Base-by-base conservation (phyloP, 2,329 filamentous ascomycete species). In the Aspergillus sp. region DNA sequence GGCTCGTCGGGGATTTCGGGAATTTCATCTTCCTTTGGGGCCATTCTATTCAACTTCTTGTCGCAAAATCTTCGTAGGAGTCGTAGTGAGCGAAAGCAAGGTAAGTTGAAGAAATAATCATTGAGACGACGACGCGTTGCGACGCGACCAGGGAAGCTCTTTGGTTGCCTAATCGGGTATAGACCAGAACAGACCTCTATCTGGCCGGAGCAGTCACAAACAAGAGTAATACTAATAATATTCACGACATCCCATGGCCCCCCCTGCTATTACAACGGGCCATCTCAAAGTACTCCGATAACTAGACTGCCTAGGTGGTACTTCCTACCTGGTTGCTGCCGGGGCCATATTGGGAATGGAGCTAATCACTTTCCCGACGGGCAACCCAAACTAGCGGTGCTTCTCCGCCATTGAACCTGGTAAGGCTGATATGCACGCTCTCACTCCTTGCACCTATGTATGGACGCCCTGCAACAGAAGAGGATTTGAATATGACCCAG, bases 131-230 rank as follows among this genome's bases (percentile, higher is more conserved):
- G 40, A 67, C 66, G 67, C 67, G 69, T 61, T 51, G 57, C 68
- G 67, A 67, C 65, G 61, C 56, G 58, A 59, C 46, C 51, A 54
- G 7, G 40, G 48, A 58, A 55, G 54, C 61, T 59, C 61, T 63
- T 64, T 54, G 47, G 50, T 64, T 68, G 54, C 68, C 68, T 68
- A 61, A 69, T 68, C 37, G 33, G 61, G 66, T 60, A 59, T 61
- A 65, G 64, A 42, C 12, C 33, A 12, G 17, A 37, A 34, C 11
- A 19, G 15, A 34, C n/a, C 5, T 30, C 20, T n/a, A 40, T 13
- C 17, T 39, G 11, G 12, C 20, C 4, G 5, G 15, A 37, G 9
- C 9, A 30, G 27, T 30, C 27, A 30, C 27, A 30, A 30, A 30
- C 27, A 30, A 30, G 8, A 3, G 27, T 30, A 30, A 30, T 30